Evolutionary conservation across 805 yeast species (phyloP).

Genomic region (Kurtzmaniella cleridarum): DNA sequence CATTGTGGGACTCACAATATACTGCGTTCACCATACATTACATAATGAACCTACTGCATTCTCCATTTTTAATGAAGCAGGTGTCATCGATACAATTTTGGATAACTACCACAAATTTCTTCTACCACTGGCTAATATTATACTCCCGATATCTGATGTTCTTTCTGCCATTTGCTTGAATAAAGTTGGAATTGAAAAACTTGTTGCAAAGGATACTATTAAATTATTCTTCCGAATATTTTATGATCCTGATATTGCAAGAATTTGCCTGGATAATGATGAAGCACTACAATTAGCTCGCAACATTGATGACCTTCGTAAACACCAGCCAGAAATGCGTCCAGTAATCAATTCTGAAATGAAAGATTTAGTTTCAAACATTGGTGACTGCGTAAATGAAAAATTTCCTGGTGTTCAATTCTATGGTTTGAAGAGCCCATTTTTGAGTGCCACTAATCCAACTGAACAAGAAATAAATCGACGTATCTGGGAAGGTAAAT

Average conservation of each 20-base stretch:
- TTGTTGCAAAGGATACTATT: slow-evolving; percentile 38
- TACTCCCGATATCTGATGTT: slow-evolving; percentile 62
- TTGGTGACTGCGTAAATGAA: slow-evolving; percentile 34
- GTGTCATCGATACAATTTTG: slow-evolving; percentile 60
- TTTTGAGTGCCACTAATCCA: slow-evolving; percentile 8
- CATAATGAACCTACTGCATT: slow-evolving; percentile 91
- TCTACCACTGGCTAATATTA: slow-evolving; percentile 52
- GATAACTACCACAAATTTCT: slow-evolving; percentile 52
- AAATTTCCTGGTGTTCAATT: slow-evolving; percentile 36
- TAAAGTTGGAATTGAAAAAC: slow-evolving; percentile 59
- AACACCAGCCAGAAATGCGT: slow-evolving; percentile 76
- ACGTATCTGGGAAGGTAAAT: too few relatives aligned
- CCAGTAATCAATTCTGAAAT: slow-evolving; percentile 50
- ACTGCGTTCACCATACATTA: slow-evolving; percentile 62
- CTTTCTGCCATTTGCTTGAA: slow-evolving; percentile 82
- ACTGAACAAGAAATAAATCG: too few relatives aligned
- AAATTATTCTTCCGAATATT: slow-evolving; percentile 47
- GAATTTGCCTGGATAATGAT: slow-evolving; percentile 46
- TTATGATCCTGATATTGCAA: slow-evolving; percentile 41
- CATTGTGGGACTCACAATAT: slow-evolving; percentile 55
- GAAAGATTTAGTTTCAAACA: slow-evolving; percentile 35
- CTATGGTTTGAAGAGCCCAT: slow-evolving; percentile 22
- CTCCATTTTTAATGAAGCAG: slow-evolving; percentile 72
- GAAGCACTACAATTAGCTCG: slow-evolving; percentile 52
- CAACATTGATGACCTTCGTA: slow-evolving; percentile 70